These are phyloP conservation scores for Colletotrichum higginsianum DNA, from an alignment of 2,329 filamentous ascomycete genomes.

Conservation along the genomic window DNA sequence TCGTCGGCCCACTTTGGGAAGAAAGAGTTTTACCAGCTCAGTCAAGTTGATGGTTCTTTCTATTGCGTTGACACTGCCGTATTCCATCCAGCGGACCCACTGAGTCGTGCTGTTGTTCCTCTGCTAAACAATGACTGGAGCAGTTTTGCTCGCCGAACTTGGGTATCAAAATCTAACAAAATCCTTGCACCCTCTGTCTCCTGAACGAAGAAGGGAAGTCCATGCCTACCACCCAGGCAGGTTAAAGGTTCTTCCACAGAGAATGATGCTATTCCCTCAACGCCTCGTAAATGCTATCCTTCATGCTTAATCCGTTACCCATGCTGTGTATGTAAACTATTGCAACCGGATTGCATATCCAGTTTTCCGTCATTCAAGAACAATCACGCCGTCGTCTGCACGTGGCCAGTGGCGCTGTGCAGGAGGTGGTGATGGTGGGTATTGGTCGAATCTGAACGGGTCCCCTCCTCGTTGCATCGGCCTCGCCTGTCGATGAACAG, in stretches of 20 bases:
- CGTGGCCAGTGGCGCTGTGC: slow-evolving; percentile 44
- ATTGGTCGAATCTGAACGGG: slow-evolving; percentile 26
- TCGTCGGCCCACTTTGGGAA: background rate
- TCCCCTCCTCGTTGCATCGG: background rate
- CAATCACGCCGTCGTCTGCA: slow-evolving; percentile 50
- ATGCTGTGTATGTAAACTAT: background rate
- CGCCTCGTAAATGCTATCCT: slow-evolving; percentile 11
- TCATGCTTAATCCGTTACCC: background rate
- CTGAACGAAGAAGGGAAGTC: background rate
- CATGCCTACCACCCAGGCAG: background rate
- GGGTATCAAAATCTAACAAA: slow-evolving; percentile 20
- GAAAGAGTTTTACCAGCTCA: background rate
- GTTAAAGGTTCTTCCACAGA: background rate
- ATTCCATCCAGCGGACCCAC: background rate
- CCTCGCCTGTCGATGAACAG: slow-evolving; percentile 28
- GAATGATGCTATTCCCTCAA: background rate
- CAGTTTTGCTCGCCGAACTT: slow-evolving; percentile 1
- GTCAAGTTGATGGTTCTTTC: background rate
- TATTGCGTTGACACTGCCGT: background rate
- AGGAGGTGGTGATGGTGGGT: slow-evolving; percentile 39
- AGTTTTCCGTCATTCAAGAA: slow-evolving; percentile 48
- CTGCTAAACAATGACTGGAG: slow-evolving; percentile 3
- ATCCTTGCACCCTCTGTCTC: background rate
- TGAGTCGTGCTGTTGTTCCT: background rate
- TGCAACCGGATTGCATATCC: background rate